These are phyloP conservation scores for Phytophthora lateralis DNA, from an alignment of 352 stramenopile species.

Conservation along the genomic window DNA sequence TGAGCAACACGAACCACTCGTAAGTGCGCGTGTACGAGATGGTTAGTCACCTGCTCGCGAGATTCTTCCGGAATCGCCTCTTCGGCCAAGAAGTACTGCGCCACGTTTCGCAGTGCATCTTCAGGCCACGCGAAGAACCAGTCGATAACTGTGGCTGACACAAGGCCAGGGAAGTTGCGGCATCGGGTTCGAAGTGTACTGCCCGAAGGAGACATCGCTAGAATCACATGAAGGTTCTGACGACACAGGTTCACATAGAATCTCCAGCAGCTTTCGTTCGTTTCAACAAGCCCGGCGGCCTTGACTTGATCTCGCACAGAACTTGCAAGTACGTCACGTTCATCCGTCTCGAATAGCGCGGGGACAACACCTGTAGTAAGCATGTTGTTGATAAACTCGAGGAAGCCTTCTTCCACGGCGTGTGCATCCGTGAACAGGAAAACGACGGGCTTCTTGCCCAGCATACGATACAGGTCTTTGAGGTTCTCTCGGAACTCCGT, in stretches of 20 bases:
- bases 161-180: slow-evolving; percentile 94
- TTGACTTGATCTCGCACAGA: slow-evolving; percentile 91
- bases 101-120: slow-evolving; percentile 93
- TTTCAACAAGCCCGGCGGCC: slow-evolving; percentile 87
- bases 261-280: slow-evolving; percentile 93
- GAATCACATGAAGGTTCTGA: slow-evolving; percentile 94
- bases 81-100: slow-evolving; percentile 93
- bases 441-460: slow-evolving; percentile 89
- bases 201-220: slow-evolving; percentile 95
- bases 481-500: slow-evolving; percentile 94
- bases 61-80: slow-evolving; percentile 91
- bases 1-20: slow-evolving; percentile 90
- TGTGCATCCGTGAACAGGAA: slow-evolving; percentile 97
- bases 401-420: slow-evolving; percentile 95
- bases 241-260: slow-evolving; percentile 94
- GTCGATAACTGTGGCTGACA: slow-evolving; percentile 94
- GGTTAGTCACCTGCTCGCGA: slow-evolving; percentile 80
- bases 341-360: slow-evolving; percentile 92
- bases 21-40: slow-evolving; percentile 93
- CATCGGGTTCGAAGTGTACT: slow-evolving; percentile 93
- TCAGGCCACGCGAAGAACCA: slow-evolving; percentile 97
- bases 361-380: slow-evolving; percentile 95
- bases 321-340: slow-evolving; percentile 87
- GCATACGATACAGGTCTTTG: slow-evolving; percentile 92
- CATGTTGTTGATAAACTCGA: slow-evolving; percentile 98